Conservation (phyloP, 2,329 filamentous ascomycete species). For the Helotiales sp. region DNA sequence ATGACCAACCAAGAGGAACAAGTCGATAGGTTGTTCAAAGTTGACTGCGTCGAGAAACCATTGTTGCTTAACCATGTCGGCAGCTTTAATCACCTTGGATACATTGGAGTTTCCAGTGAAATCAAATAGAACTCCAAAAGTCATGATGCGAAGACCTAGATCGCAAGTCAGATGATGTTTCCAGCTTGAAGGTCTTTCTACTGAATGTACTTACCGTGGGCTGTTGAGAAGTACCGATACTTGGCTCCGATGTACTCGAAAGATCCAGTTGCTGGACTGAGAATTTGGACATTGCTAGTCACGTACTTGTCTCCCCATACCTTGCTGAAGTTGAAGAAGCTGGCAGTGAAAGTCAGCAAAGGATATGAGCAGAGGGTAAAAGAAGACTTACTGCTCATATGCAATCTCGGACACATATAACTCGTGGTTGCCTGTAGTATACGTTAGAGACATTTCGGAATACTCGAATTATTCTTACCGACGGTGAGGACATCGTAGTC, state of each 20-base stretch:
- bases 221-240: conserved; percentile 87
- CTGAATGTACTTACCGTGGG: conserved; percentile 62
- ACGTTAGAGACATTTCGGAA: background rate
- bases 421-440: conserved; percentile 75
- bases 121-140: conserved; percentile 86
- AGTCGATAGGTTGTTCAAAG: conserved; percentile 72
- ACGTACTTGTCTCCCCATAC: conserved; percentile 76
- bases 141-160: conserved; percentile 37
- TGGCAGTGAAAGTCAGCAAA: conserved; percentile 1
- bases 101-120: conserved; percentile 91
- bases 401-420: conserved; percentile 77
- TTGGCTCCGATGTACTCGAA: conserved; percentile 77
- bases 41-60: conserved; percentile 85
- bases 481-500: conserved; percentile 81
- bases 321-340: conserved; percentile 72
- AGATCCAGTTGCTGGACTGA: conserved; percentile 71
- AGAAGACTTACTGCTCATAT: conserved; percentile 33
- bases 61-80: conserved; percentile 75
- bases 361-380: background rate
- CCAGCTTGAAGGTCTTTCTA: background rate
- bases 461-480: conserved; percentile 43
- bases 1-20: conserved; percentile 86
- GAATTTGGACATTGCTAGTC: conserved; percentile 91
- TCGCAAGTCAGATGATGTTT: background rate
- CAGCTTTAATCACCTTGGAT: conserved; percentile 77